Evolutionary conservation across 2,329 filamentous ascomycete species (phyloP), one percentile per base, ranked within the genome.

Genomic region (Chalaropsis ovoidea): DNA sequence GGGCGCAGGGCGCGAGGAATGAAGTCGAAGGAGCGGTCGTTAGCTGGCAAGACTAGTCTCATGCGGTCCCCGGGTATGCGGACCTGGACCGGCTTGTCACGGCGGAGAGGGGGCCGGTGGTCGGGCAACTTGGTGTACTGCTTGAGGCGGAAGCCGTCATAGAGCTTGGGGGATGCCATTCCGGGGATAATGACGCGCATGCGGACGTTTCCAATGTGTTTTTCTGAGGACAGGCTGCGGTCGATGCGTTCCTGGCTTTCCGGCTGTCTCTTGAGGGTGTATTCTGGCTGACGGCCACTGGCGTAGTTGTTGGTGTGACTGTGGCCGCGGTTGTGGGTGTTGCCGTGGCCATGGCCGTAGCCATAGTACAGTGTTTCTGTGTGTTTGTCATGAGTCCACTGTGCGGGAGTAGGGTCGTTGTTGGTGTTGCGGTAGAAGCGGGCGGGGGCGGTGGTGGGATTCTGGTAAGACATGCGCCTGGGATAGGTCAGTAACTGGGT

Each of bases 351-450:
- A 76, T 72, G 58, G 76, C 72, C 64, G 76, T 72, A 79, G 76
- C 66, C 77, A 76, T 61, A 75, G 76, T 66, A 76, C 71, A 70
- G 69, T 73, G 72, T 69, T 71, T 42, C 80, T 78, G 68, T 90
- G 75, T 97, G 94, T 77, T 97, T 90, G 75, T 99, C 94, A 74
- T 99, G 94, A 69, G 90, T 85, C 94, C 94, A 97, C 56, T 84
- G 87, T 22, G 84, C 85, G 73, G 63, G 27, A 17, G 63, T 64
- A 19, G 63, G 52, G 42, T 64, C 52, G 42, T 19, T 52, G 27
- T 35, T 17, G 17, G 7, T 39, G 54, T 39, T 58, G 27, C 54
- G 54, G 31, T 58, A 58, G 27, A 58, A 58, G 6, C 54, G 54
- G 17, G 54, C 17, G 24, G 54, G 17, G 7, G 54, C 27, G 54